Evolutionary conservation across 192 early-diverging fungal genomes (phyloP), one percentile per base, ranked within the genome.

Genomic region (Entomortierella lignicola): DNA sequence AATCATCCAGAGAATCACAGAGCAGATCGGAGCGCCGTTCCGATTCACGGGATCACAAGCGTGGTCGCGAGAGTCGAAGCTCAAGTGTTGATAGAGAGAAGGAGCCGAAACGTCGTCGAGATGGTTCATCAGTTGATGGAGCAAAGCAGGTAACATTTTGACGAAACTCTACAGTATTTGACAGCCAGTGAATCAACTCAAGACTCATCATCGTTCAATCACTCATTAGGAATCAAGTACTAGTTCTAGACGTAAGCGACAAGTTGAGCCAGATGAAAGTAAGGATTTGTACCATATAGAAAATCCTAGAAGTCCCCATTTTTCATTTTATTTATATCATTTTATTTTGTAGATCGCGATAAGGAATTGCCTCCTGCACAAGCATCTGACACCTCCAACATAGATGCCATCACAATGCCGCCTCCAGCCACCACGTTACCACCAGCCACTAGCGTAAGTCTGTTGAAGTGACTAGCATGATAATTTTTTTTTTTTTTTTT

Each of bases 161-260:
- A n/a, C n/a, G n/a, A n/a, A n/a, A n/a, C n/a, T n/a, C n/a, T n/a
- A n/a, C n/a, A n/a, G n/a, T n/a, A n/a, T n/a, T n/a, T n/a, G n/a
- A n/a, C n/a, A n/a, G n/a, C n/a, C n/a, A n/a, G n/a, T n/a, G n/a
- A n/a, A n/a, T n/a, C n/a, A n/a, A n/a, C n/a, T n/a, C n/a, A n/a
- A n/a, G n/a, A n/a, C n/a, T n/a, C n/a, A n/a, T n/a, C n/a, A n/a
- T n/a, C n/a, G n/a, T n/a, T n/a, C n/a, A n/a, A n/a, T n/a, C n/a
- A n/a, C n/a, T n/a, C n/a, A n/a, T n/a, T n/a, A n/a, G n/a, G 11
- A 27, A 7, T 23, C n/a, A 29, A 66, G 63, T 20, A 41, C 55
- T n/a, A 58, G 55, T n/a, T 60, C 54, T 12, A 54, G 72, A 11
- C 63, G 72, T 18, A 74, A 74, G 63, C 72, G 72, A 43, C 63